A percentile compares a stretch with the other conserved stretches of the same genome.
These are phyloP conservation scores for Cytospora piceicola DNA, from an alignment of 2,329 filamentous ascomycete species.

Conservation along the genomic window DNA sequence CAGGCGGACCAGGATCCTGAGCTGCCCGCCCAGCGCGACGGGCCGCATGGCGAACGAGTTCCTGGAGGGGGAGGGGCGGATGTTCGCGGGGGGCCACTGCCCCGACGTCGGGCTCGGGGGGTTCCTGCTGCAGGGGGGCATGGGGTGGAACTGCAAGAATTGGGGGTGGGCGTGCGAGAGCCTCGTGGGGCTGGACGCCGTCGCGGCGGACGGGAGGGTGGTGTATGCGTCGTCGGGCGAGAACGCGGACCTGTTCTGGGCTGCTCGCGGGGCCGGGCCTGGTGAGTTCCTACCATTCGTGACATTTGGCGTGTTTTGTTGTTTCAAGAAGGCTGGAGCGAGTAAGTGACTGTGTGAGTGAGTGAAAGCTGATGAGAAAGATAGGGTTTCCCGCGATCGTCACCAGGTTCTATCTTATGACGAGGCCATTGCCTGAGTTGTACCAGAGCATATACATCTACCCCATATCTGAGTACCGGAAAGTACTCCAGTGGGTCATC, in stretches of 20 bases:
- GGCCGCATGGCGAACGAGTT: slow-evolving; percentile 47
- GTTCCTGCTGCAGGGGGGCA: slow-evolving; percentile 59
- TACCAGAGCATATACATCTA: slow-evolving; percentile 50
- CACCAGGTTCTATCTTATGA: slow-evolving; percentile 53
- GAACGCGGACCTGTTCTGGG: slow-evolving; percentile 54
- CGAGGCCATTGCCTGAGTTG: slow-evolving; percentile 40
- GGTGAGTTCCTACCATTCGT: slow-evolving; percentile 35
- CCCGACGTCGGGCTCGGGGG: slow-evolving; percentile 61
- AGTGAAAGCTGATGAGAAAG: background rate
- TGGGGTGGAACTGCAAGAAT: slow-evolving; percentile 62
- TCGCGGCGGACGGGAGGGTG: slow-evolving; percentile 48
- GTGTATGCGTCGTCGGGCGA: slow-evolving; percentile 43
- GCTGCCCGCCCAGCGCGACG: slow-evolving; percentile 52
- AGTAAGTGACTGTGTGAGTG: background rate
- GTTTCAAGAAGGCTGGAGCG: background rate
- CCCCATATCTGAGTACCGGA: slow-evolving; percentile 48
- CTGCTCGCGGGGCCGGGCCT: slow-evolving; percentile 51
- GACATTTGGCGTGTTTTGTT: too few species aligned
- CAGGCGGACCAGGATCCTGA: slow-evolving; percentile 42
- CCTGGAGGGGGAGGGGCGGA: slow-evolving; percentile 43
- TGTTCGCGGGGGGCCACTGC: slow-evolving; percentile 60
- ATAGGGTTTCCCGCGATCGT: slow-evolving; percentile 57
- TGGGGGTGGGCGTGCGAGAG: slow-evolving; percentile 60
- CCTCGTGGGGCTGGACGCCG: slow-evolving; percentile 50
- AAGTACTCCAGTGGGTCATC: slow-evolving; percentile 53